Percentiles rank a stretch among this genome's conserved stretches.
phyloP scores from a whole-genome alignment of 495 filamentous ascomycete genomes.

The Chaetomidium leptoderma region DNA sequence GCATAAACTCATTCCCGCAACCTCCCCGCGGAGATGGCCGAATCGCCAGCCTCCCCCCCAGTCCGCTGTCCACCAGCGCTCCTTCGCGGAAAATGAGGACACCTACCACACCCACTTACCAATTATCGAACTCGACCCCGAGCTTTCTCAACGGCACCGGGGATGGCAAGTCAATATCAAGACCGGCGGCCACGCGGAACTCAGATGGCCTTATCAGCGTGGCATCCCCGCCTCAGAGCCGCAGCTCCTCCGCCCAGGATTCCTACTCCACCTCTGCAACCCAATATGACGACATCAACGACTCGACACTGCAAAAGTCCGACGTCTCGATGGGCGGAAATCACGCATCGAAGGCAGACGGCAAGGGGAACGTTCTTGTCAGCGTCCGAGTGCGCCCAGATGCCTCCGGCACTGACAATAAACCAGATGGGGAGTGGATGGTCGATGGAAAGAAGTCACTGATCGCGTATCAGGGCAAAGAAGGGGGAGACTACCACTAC shows the following conservation, averaged over 20 bases:
- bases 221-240: slow-evolving; percentile 77
- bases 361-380: slow-evolving; percentile 92
- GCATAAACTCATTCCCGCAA: slow-evolving; percentile 89
- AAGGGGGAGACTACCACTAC: slow-evolving; percentile 90
- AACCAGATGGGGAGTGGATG: slow-evolving; percentile 78
- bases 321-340: slow-evolving; percentile 39
- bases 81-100: slow-evolving; percentile 41
- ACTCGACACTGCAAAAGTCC: slow-evolving; percentile 43
- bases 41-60: slow-evolving; percentile 53
- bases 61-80: slow-evolving; percentile 51
- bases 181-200: slow-evolving; percentile 52
- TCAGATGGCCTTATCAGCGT: slow-evolving; percentile 67
- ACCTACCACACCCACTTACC: slow-evolving; percentile 36
- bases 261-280: slow-evolving; percentile 89
- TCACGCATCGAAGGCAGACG: slow-evolving; percentile 52
- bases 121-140: slow-evolving; percentile 52
- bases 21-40: slow-evolving; percentile 64
- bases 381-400: slow-evolving; percentile 93
- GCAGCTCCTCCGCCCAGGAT: slow-evolving; percentile 82
- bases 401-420: slow-evolving; percentile 55
- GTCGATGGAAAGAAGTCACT: slow-evolving; percentile 80
- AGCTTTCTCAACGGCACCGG: slow-evolving; percentile 75
- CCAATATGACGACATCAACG: slow-evolving; percentile 70
- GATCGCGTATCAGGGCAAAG: slow-evolving; percentile 77
- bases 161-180: slow-evolving; percentile 66